Conservation (phyloP, 106 monocot species). For the Phalaenopsis equestris region DNA sequence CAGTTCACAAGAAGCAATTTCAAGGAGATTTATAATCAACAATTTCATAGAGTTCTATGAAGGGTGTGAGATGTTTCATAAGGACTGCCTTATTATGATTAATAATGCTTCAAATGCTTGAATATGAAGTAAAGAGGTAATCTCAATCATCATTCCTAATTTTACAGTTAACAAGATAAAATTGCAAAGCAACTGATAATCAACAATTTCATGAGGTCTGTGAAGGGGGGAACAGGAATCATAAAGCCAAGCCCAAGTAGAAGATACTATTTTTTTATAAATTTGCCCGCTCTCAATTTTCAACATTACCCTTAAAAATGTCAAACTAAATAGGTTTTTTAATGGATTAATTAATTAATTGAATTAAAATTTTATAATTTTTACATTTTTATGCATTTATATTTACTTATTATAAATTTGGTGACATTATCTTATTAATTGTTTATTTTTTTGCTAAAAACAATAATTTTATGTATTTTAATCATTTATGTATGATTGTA, state of each 20-base stretch:
- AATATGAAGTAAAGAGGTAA: background rate
- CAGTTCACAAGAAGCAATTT: background rate
- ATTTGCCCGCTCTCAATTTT: too few relatives aligned
- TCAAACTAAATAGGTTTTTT: too few relatives aligned
- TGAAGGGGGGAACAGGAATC: background rate
- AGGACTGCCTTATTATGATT: background rate
- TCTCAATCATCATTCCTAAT: background rate
- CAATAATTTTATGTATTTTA: too few relatives aligned
- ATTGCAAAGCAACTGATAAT: background rate
- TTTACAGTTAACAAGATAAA: background rate
- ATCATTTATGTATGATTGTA: too few relatives aligned
- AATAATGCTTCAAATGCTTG: background rate
- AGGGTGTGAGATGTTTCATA: background rate
- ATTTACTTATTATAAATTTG: too few relatives aligned
- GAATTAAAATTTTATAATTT: too few relatives aligned
- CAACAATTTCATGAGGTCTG: background rate
- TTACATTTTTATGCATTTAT: too few relatives aligned
- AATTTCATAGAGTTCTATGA: background rate
- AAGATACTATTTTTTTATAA: too few relatives aligned
- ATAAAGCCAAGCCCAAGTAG: background rate
- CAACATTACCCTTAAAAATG: too few relatives aligned
- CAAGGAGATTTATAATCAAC: background rate
- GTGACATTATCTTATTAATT: too few relatives aligned
- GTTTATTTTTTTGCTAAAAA: too few relatives aligned
- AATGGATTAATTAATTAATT: too few relatives aligned